A percentile compares a stretch with the other conserved stretches of the same genome.
These are phyloP conservation scores for Bryoerythrophyllum caledonicum DNA, from an alignment of 225 moss, liverwort and hornwort genomes.

Conservation along the genomic window DNA sequence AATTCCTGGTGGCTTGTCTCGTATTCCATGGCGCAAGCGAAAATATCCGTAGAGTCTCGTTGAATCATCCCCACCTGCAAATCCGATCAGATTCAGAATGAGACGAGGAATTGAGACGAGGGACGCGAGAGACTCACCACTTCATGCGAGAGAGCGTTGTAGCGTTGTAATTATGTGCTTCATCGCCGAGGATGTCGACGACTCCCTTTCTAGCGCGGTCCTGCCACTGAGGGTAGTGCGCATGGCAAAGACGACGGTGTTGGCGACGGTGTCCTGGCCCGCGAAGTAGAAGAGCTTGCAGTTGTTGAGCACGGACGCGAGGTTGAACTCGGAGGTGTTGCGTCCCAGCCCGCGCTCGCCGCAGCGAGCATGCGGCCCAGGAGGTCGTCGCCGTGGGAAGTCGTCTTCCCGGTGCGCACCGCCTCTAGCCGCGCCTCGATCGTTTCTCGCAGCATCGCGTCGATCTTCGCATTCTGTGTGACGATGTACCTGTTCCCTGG, in stretches of 20 bases:
- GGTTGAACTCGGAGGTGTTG: constrained; percentile 3
- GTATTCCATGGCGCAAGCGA: neutral
- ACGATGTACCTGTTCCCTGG: neutral
- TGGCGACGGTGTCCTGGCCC: neutral
- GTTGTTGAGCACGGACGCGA: constrained; percentile 21
- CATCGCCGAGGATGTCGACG: neutral
- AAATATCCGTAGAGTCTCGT: neutral
- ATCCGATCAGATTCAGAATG: no score
- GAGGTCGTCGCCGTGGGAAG: constrained; percentile 20
- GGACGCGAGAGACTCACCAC: no score
- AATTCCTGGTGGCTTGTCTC: neutral
- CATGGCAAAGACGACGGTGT: neutral
- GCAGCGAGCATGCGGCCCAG: constrained; percentile 27
- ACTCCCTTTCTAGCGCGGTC: neutral
- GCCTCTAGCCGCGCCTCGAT: constrained; percentile 10
- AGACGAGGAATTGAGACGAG: no score
- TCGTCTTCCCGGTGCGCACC: neutral
- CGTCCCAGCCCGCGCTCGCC: constrained; percentile 18
- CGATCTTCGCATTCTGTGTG: no score
- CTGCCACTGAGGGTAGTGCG: neutral
- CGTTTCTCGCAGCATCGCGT: neutral
- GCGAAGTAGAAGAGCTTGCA: neutral
- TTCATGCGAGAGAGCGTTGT: no score
- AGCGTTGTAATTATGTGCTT: no score
- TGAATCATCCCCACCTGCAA: neutral